These are phyloP conservation scores for Biscutella laevigata DNA, from an alignment of 441 rosid species.

Conservation along the genomic window DNA sequence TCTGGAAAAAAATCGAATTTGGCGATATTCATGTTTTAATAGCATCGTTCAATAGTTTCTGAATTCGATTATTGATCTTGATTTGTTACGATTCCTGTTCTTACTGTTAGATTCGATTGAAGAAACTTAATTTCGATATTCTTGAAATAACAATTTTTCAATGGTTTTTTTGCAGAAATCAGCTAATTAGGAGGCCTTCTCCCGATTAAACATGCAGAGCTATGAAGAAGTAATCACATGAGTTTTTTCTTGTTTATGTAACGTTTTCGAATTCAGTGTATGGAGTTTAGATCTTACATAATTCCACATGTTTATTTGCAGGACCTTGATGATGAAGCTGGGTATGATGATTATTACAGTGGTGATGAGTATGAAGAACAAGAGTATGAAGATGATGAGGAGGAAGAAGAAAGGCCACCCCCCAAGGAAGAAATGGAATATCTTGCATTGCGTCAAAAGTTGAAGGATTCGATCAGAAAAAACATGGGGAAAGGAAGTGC, in stretches of 20 bases:
- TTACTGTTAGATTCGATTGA: no score
- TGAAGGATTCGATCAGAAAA: constrained; percentile 54
- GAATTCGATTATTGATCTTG: no score
- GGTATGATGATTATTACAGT: constrained; percentile 51
- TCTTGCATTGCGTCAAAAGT: constrained; percentile 53
- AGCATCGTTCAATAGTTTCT: no score
- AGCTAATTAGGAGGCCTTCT: background rate
- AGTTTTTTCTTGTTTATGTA: background rate
- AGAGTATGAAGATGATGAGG: constrained; percentile 23
- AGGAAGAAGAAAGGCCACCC: constrained; percentile 42
- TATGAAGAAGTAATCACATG: constrained; percentile 21
- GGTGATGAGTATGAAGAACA: constrained; percentile 28
- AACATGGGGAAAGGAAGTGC: constrained; percentile 39
- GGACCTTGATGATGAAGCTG: constrained; percentile 69
- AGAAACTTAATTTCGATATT: no score
- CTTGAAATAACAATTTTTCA: background rate
- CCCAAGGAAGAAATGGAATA: constrained; percentile 58
- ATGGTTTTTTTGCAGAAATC: constrained; percentile 9
- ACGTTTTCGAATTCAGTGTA: background rate
- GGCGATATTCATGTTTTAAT: background rate
- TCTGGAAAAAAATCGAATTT: background rate
- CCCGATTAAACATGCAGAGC: constrained; percentile 13
- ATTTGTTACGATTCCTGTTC: no score
- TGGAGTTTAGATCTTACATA: background rate
- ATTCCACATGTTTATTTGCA: constrained; percentile 17